A percentile compares a stretch with the other conserved stretches of the same genome.
Evolutionary conservation across 2,329 filamentous ascomycete species (phyloP).

Genomic region (Curvularia verruculosa): DNA sequence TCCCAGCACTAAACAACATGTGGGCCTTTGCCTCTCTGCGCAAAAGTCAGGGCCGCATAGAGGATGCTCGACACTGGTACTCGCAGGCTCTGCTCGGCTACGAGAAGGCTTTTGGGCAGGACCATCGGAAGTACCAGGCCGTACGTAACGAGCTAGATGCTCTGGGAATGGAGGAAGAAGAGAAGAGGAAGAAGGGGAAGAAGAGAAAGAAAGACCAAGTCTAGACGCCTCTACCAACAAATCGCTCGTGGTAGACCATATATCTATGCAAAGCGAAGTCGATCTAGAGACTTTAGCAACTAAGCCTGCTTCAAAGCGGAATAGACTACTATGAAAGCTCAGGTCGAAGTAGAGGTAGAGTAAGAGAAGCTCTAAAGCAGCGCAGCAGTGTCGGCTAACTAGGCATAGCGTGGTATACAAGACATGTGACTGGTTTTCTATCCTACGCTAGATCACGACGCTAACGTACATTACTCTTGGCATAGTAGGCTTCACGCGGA

Average conservation of each 20-base stretch:
- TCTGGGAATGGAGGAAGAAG: too few relatives aligned
- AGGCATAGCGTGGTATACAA: conserved; percentile 1
- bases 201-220: neutral
- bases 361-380: conserved; percentile 1
- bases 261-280: neutral
- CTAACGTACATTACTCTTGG: conserved; percentile 1
- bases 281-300: neutral
- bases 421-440: neutral
- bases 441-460: neutral
- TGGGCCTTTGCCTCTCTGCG: conserved; percentile 1
- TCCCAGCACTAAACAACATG: neutral
- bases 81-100: too few relatives aligned
- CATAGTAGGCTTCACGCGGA: neutral
- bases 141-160: neutral
- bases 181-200: neutral
- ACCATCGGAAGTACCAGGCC: neutral
- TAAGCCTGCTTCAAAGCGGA: neutral
- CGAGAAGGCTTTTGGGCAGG: conserved; percentile 8
- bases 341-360: neutral
- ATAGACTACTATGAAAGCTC: neutral
- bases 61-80: conserved; percentile 19
- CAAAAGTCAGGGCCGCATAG: conserved; percentile 5
- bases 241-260: neutral
- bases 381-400: neutral
- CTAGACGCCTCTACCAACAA: neutral